A percentile compares a stretch with the other conserved stretches of the same genome.
Conservation (phyloP, 1,139 yeast species). For the Spencermartinsiella ligniputridi region DNA sequence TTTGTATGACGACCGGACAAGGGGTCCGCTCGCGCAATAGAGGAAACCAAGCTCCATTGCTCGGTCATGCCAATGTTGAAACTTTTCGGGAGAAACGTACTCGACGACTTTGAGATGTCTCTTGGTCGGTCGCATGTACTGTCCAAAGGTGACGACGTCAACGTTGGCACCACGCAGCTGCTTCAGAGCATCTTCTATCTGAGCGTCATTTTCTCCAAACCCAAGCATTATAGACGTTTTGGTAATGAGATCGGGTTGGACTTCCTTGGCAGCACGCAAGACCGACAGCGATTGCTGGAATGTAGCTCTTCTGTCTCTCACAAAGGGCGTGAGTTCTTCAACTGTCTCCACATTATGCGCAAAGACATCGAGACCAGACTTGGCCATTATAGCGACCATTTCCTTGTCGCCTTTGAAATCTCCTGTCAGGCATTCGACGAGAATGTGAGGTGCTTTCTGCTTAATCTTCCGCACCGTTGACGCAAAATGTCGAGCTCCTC, state of each 20-base stretch:
- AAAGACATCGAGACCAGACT: slow-evolving; percentile 87
- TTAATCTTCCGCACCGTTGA: slow-evolving; percentile 84
- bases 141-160: slow-evolving; percentile 98
- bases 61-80: slow-evolving; percentile 84
- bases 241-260: slow-evolving; percentile 73
- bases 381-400: slow-evolving; percentile 76
- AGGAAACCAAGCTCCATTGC: slow-evolving; percentile 91
- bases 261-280: slow-evolving; percentile 70
- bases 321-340: slow-evolving; percentile 89
- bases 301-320: slow-evolving; percentile 95
- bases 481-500: slow-evolving; percentile 88
- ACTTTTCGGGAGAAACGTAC: slow-evolving; percentile 90
- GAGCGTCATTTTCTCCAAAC: slow-evolving; percentile 92
- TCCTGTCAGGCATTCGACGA: slow-evolving; percentile 92
- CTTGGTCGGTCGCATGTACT: slow-evolving; percentile 98
- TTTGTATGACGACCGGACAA: slow-evolving; percentile 93
- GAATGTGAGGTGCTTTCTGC: slow-evolving; percentile 80
- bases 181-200: slow-evolving; percentile 64
- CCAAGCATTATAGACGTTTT: slow-evolving; percentile 97
- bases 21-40: slow-evolving; percentile 96
- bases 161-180: slow-evolving; percentile 74
- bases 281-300: slow-evolving; percentile 84
- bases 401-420: slow-evolving; percentile 89
- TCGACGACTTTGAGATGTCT: slow-evolving; percentile 98
- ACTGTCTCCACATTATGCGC: slow-evolving; percentile 98